Percentiles rank a stretch among this genome's conserved stretches.
phyloP scores from a whole-genome alignment of 2,329 filamentous ascomycete genomes.

The Alternaria tenuissima region DNA sequence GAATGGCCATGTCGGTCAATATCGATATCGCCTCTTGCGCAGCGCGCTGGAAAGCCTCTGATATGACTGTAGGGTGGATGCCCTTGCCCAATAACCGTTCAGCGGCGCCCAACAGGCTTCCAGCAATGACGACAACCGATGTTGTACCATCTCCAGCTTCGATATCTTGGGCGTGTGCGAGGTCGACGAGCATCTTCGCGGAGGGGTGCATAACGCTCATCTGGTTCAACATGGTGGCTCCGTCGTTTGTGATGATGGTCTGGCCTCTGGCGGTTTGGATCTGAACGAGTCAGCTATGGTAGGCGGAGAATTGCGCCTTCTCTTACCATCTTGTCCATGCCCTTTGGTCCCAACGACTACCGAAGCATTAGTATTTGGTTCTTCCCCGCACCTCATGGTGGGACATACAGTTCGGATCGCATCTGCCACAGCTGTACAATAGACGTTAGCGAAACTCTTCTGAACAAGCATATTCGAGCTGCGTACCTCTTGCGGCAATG shows the following conservation, averaged over 20 bases:
- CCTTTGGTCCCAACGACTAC: constrained; percentile 87
- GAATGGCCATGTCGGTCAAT: constrained; percentile 94
- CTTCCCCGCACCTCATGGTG: constrained; percentile 29
- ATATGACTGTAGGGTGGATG: constrained; percentile 97
- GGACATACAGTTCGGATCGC: constrained; percentile 82
- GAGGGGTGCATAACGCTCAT: constrained; percentile 99
- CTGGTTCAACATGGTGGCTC: constrained; percentile 98
- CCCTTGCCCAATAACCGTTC: constrained; percentile 87
- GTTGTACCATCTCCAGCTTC: constrained; percentile 98
- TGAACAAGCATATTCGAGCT: constrained; percentile 24
- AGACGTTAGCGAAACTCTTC: constrained; percentile 31
- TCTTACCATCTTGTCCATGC: constrained; percentile 94
- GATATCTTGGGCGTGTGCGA: constrained; percentile 96
- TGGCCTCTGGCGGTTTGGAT: constrained; percentile 96
- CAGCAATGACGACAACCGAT: constrained; percentile 96
- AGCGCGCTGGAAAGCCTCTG: constrained; percentile 95
- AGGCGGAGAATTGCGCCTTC: neutral
- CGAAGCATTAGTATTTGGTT: constrained; percentile 32
- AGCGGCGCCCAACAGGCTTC: constrained; percentile 90
- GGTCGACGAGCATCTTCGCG: constrained; percentile 97
- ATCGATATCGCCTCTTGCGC: constrained; percentile 87
- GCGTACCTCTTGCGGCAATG: constrained; percentile 88
- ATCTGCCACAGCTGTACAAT: constrained; percentile 82
- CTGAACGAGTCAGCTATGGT: constrained; percentile 45
- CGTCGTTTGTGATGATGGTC: constrained; percentile 99